These are phyloP conservation scores for Taiozyma onychis DNA, from an alignment of 1,139 yeast genomes.

Conservation along the genomic window DNA sequence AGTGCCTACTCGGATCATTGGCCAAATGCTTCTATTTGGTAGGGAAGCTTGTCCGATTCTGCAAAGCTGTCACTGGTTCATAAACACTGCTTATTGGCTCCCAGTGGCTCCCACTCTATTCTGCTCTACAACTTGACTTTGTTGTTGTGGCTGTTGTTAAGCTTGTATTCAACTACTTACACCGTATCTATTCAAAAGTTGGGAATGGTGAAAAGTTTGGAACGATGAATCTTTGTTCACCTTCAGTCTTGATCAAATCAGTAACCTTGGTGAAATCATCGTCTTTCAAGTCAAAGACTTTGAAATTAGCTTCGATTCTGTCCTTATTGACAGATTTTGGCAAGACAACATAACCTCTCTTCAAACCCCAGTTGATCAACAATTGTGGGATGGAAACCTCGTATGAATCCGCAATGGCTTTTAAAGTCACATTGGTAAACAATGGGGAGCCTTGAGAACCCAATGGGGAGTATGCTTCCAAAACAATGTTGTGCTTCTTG, in stretches of 20 bases:
- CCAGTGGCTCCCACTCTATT: too few relatives aligned
- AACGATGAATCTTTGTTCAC: constrained; percentile 43
- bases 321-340: constrained; percentile 64
- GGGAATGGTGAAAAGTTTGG: constrained; percentile 36
- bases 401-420: constrained; percentile 50
- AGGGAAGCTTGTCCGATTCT: too few relatives aligned
- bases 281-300: constrained; percentile 42
- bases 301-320: constrained; percentile 56
- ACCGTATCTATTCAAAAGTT: constrained; percentile 18
- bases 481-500: constrained; percentile 46
- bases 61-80: too few relatives aligned
- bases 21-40: too few relatives aligned
- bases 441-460: constrained; percentile 68
- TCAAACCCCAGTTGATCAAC: constrained; percentile 66
- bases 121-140: too few relatives aligned
- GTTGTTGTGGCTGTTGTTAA: too few relatives aligned
- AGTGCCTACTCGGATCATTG: too few relatives aligned
- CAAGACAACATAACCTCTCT: constrained; percentile 63
- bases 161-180: too few relatives aligned
- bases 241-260: constrained; percentile 39
- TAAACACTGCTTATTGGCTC: too few relatives aligned
- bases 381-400: constrained; percentile 52
- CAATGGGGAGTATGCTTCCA: constrained; percentile 79
- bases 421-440: constrained; percentile 43
- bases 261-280: constrained; percentile 50